A percentile compares a stretch with the other conserved stretches of the same genome.
Evolutionary conservation across 495 filamentous ascomycete species (phyloP).

Genomic region (Daldinia childiae): DNA sequence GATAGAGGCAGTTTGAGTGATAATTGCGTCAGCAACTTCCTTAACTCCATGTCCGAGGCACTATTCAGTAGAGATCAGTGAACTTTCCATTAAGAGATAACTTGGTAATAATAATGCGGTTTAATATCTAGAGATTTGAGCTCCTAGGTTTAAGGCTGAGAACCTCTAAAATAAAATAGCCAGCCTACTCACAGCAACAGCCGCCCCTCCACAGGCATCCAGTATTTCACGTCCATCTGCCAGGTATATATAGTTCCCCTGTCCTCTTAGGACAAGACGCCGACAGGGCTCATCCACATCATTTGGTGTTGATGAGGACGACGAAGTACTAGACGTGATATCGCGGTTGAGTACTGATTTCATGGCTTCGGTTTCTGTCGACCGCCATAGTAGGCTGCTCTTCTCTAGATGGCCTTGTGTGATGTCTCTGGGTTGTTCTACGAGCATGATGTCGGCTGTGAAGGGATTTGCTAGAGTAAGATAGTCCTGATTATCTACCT

Average conservation of each 20-base stretch:
- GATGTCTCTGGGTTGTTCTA: constrained; percentile 13
- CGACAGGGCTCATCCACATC: constrained; percentile 1
- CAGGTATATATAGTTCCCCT: constrained; percentile 55
- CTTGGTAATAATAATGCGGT: background rate
- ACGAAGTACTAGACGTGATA: constrained; percentile 6
- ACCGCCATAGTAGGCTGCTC: background rate
- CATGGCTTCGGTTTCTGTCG: constrained; percentile 2
- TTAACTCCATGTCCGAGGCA: constrained; percentile 60
- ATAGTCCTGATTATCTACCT: background rate
- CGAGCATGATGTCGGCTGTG: constrained; percentile 9
- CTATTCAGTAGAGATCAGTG: constrained; percentile 20
- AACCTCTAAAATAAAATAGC: background rate
- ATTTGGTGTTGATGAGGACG: background rate
- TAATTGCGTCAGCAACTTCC: constrained; percentile 51
- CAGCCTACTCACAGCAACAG: constrained; percentile 51
- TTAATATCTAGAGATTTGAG: background rate
- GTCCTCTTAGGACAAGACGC: constrained; percentile 36
- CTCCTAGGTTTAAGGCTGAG: background rate
- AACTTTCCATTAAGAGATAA: background rate
- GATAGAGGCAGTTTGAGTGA: constrained; percentile 44
- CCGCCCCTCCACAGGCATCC: constrained; percentile 67
- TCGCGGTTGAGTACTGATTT: constrained; percentile 5
- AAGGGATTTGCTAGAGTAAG: background rate
- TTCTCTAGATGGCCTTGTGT: constrained; percentile 12
- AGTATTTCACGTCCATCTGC: constrained; percentile 71